A percentile compares a stretch with the other conserved stretches of the same genome.
Evolutionary conservation across 768 basidiomycete species (phyloP).

Genomic region (Lepiota venenata): DNA sequence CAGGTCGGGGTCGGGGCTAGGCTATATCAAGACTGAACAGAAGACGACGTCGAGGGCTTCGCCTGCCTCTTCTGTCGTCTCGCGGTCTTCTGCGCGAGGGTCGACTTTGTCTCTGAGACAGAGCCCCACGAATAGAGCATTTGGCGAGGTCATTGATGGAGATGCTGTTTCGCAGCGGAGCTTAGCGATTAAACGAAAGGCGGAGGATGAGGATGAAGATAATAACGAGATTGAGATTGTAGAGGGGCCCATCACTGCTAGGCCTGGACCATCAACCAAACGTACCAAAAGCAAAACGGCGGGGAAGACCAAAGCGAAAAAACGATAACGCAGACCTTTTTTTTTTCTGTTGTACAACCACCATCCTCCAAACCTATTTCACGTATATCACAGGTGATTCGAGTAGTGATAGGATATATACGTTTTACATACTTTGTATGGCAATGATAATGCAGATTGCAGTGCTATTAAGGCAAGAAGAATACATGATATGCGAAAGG

Average conservation of each 20-base stretch:
- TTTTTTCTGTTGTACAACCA: background rate
- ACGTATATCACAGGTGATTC: background rate
- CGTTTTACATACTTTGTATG: background rate
- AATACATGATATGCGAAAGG: background rate
- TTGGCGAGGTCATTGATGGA: constrained; percentile 40
- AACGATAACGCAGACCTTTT: background rate
- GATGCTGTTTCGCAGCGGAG: constrained; percentile 28
- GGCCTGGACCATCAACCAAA: constrained; percentile 19
- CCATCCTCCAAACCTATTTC: background rate
- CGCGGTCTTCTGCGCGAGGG: constrained; percentile 43
- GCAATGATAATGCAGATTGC: constrained; percentile 3
- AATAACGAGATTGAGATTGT: constrained; percentile 58
- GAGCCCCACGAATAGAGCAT: constrained; percentile 40
- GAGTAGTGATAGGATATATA: background rate
- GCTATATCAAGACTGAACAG: constrained; percentile 12
- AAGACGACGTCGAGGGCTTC: constrained; percentile 30
- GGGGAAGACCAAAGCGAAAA: constrained; percentile 34
- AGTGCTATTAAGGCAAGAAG: background rate
- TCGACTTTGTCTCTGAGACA: constrained; percentile 50
- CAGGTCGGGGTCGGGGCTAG: constrained; percentile 8
- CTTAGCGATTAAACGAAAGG: constrained; percentile 48
- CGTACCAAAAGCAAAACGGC: constrained; percentile 25
- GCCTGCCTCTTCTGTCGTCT: constrained; percentile 39
- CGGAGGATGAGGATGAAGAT: constrained; percentile 26
- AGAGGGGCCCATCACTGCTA: constrained; percentile 36